phyloP scores from a whole-genome alignment of 352 stramenopile genomes.

The Blastocystis sp. region DNA sequence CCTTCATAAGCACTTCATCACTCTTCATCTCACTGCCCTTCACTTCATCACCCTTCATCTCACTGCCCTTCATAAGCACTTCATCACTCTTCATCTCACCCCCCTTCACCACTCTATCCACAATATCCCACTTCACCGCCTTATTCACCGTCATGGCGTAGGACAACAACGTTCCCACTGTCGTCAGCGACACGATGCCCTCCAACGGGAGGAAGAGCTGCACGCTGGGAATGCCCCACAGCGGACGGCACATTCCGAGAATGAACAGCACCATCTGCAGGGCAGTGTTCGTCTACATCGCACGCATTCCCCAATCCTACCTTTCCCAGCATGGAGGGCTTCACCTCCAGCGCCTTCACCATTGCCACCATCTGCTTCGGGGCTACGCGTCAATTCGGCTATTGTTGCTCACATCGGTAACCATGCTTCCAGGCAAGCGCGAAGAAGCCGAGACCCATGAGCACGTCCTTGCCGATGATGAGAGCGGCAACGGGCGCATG shows the following conservation, averaged over 20 bases:
- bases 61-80: too few relatives aligned
- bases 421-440: conserved; percentile 53
- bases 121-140: conserved; percentile 41
- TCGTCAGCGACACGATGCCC: conserved; percentile 47
- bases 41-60: too few relatives aligned
- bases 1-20: too few relatives aligned
- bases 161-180: conserved; percentile 28
- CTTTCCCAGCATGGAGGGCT: conserved; percentile 59
- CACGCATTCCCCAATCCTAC: not conserved
- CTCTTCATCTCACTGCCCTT: too few relatives aligned
- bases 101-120: not conserved
- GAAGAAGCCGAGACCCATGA: conserved; percentile 66
- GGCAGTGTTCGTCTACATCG: conserved; percentile 29
- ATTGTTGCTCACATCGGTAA: conserved; percentile 4
- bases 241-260: conserved; percentile 24
- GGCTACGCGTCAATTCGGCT: not conserved
- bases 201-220: conserved; percentile 64
- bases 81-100: not conserved
- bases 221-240: conserved; percentile 51
- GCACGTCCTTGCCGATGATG: conserved; percentile 61
- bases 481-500: conserved; percentile 38
- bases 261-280: conserved; percentile 63
- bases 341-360: conserved; percentile 63
- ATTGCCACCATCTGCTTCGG: conserved; percentile 44
- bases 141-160: conserved; percentile 62